Percentiles rank a stretch among this genome's conserved stretches.
Evolutionary conservation across 306 rosid genomes (phyloP).

Genomic region (Pachyrhizus erosus): DNA sequence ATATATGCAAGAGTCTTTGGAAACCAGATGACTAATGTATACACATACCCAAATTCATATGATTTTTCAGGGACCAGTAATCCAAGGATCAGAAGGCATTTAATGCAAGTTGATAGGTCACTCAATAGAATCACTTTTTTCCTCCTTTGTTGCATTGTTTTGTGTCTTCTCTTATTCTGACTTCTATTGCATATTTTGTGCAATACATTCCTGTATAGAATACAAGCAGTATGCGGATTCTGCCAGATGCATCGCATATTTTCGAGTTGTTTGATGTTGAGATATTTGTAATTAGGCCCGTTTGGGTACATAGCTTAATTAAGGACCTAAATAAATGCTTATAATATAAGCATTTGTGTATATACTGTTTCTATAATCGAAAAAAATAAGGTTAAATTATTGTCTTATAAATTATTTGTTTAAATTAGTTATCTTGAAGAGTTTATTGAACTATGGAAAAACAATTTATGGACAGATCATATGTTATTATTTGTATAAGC

Average conservation of each 20-base stretch:
- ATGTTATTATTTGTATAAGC: not conserved
- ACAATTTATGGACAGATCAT: not conserved
- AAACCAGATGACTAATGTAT: conserved; percentile 61
- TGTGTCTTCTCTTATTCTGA: conserved; percentile 81
- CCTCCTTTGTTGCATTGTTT: conserved; percentile 68
- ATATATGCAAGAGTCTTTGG: conserved; percentile 80
- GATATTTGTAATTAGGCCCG: conserved; percentile 37
- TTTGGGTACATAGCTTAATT: not conserved
- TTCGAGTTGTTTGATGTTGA: conserved; percentile 37
- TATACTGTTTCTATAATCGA: not conserved
- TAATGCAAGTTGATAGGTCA: conserved; percentile 72
- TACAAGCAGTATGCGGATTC: conserved; percentile 25
- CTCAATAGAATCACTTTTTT: conserved; percentile 77
- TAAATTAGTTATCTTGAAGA: not conserved
- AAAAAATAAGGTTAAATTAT: not conserved
- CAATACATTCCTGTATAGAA: conserved; percentile 49
- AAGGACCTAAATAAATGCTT: not conserved
- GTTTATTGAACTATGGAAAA: not conserved
- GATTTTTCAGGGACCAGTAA: conserved; percentile 53
- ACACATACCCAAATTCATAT: conserved; percentile 69
- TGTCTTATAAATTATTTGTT: not conserved
- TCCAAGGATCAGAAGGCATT: conserved; percentile 75
- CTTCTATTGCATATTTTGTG: conserved; percentile 4
- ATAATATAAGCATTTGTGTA: not conserved
- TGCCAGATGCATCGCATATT: conserved; percentile 34